Base-by-base conservation (phyloP, 768 basidiomycete species). In the Gyrodon lividus region DNA sequence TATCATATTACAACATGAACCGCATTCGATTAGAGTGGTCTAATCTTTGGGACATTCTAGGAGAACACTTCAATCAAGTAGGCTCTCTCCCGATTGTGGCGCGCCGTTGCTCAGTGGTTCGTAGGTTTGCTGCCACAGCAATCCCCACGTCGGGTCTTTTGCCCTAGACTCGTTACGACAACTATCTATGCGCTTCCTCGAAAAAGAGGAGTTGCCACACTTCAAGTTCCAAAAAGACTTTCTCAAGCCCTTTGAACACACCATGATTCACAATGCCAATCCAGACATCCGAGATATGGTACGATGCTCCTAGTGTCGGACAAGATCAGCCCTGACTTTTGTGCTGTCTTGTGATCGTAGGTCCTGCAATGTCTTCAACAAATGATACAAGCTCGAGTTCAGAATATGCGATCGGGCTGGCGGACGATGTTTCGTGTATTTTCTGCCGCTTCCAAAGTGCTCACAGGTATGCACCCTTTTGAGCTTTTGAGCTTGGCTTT, bases 201-300 rank as follows among this genome's bases (percentile, higher is more conserved):
- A 98, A 71, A 99, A 98, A 70, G 97, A 98, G 64, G 97, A 99
- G 69, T 67, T 99, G 53, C 84, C 94, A 2, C 94, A 98, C 72
- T 99, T 98, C 80, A 93, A 95, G 64, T 99, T 99, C 70, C 97
- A 99, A 64, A 99, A 98, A 71, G 96, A 99, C 67, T 99, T 99
- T 72, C 72, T 99, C 55, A 92, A 93, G 64, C 97, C 97, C 0
- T 99, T 98, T 66, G 95, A 98, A 70, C 87, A 97, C 67, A 95
- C 97, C 1, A 99, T 99, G 92, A 79, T 87, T 39, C 89, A 98
- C 65, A 99, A 98, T 68, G 81, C 87, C 50, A 96, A 98, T 68
- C 90, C 93, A 6, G 97, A 98, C 58, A 84, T 96, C 41, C 83
- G 97, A 43, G 97, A 99, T 66, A 91, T 99, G 93, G 95, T 92